Conservation (phyloP, 78 protist species). For the Dictyostelium firmibasis region DNA sequence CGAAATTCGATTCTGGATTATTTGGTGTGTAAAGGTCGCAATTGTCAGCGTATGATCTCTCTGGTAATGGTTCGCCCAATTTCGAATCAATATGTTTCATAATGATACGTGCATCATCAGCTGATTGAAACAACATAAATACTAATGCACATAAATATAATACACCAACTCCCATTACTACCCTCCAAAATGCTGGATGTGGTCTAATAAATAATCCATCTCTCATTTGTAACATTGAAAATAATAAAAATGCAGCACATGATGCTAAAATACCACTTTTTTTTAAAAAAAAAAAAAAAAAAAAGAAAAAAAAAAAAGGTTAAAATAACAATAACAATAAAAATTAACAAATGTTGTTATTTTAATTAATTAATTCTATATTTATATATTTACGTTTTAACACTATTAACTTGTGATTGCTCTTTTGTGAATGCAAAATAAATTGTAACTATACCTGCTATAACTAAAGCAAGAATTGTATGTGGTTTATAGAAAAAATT, state of each 20-base stretch:
- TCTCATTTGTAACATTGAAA: constrained; percentile 72
- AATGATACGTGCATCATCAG: constrained; percentile 75
- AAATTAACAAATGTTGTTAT: no score
- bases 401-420: constrained; percentile 30
- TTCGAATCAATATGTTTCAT: constrained; percentile 81
- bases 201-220: constrained; percentile 91
- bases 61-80: constrained; percentile 75
- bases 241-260: constrained; percentile 78
- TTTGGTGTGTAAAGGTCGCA: constrained; percentile 87
- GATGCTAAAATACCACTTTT: constrained; percentile 86
- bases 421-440: constrained; percentile 80
- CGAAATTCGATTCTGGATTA: constrained; percentile 55
- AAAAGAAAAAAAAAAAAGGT: background rate
- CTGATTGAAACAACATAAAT: constrained; percentile 87
- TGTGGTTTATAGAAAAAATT: constrained; percentile 83
- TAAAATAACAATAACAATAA: background rate
- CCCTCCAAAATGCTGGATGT: constrained; percentile 94
- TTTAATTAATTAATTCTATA: no score
- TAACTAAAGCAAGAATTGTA: constrained; percentile 51
- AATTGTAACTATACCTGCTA: constrained; percentile 47
- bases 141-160: constrained; percentile 82
- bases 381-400: constrained; percentile 60
- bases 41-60: constrained; percentile 87
- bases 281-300: background rate
- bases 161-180: constrained; percentile 85